Evolutionary conservation across 108 stramenopile genomes (phyloP).

Genomic region (Asterionellopsis glacialis): DNA sequence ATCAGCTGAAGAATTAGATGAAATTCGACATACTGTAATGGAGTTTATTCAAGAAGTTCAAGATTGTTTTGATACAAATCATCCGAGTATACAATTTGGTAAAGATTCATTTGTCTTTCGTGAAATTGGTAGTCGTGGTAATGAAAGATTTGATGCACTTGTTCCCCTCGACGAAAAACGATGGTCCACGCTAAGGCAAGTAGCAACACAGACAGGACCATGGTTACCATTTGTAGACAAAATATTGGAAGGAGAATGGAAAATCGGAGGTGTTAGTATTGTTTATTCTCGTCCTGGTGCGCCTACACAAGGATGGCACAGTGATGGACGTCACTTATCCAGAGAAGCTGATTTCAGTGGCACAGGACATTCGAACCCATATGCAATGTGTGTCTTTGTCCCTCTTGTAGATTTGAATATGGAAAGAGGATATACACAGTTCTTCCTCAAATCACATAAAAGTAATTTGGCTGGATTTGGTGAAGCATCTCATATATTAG

Average conservation of each 20-base stretch:
- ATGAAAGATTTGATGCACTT: too few relatives aligned
- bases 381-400: conserved; percentile 56
- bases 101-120: too few relatives aligned
- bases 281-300: conserved; percentile 63
- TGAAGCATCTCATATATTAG: conserved; percentile 30
- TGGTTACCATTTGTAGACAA: conserved; percentile 22
- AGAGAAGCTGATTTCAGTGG: conserved; percentile 34
- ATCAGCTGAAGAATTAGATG: too few relatives aligned
- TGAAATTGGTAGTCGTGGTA: too few relatives aligned
- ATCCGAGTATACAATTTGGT: too few relatives aligned
- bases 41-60: too few relatives aligned
- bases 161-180: too few relatives aligned
- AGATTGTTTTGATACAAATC: too few relatives aligned
- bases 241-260: conserved; percentile 33
- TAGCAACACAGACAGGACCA: too few relatives aligned
- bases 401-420: conserved; percentile 57
- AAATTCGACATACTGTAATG: too few relatives aligned
- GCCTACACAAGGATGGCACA: conserved; percentile 55
- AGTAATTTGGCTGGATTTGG: conserved; percentile 47
- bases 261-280: conserved; percentile 35
- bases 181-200: too few relatives aligned
- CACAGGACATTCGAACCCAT: conserved; percentile 24
- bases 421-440: conserved; percentile 55
- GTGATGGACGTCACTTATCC: conserved; percentile 45
- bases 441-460: conserved; percentile 53